A percentile compares a stretch with the other conserved stretches of the same genome.
phyloP scores from a whole-genome alignment of 1,284 basidiomycete genomes.

The Trametes polyzona region DNA sequence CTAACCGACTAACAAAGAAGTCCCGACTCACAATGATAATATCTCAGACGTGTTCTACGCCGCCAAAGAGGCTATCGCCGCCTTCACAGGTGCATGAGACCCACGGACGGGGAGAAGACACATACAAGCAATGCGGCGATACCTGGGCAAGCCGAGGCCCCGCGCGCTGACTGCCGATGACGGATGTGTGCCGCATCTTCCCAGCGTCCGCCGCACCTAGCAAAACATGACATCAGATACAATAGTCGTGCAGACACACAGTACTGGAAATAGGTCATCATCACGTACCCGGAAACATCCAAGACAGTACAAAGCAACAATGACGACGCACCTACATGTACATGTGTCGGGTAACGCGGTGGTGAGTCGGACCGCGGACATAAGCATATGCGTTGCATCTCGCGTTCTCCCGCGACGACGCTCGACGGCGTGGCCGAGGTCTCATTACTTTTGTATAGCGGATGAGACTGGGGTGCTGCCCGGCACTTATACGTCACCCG shows the following conservation, averaged over 20 bases:
- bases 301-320: neutral
- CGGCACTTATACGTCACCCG: neutral
- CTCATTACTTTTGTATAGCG: neutral
- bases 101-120: neutral
- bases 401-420: neutral
- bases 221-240: neutral
- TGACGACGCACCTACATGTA: too few species aligned
- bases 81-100: neutral
- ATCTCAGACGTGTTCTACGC: too few species aligned
- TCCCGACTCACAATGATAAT: neutral
- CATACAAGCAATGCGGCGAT: neutral
- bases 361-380: neutral
- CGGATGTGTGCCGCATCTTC: neutral
- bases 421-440: neutral
- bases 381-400: neutral
- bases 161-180: neutral
- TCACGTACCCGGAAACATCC: neutral
- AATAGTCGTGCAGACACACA: neutral
- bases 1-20: neutral
- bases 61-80: too few species aligned
- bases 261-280: neutral
- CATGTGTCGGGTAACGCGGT: neutral
- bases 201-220: neutral
- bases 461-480: slow-evolving; percentile 1
- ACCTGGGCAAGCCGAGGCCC: slow-evolving; percentile 1